Evolutionary conservation across 257 asterid genomes (phyloP).

Genomic region (Fraxinus excelsior): DNA sequence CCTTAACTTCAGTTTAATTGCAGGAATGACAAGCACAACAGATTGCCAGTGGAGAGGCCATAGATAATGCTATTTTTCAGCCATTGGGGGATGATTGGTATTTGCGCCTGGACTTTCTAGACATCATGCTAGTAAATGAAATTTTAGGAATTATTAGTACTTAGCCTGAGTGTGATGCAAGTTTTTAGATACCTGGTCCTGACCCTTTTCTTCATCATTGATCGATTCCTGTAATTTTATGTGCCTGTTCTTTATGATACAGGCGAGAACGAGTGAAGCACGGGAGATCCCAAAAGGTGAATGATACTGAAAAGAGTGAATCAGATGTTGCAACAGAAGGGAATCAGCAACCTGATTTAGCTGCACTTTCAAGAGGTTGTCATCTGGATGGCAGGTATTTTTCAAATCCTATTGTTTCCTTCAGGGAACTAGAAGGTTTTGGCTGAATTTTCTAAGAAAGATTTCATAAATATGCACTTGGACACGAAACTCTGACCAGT

Average conservation of each 20-base stretch:
- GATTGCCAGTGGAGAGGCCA: conserved; percentile 90
- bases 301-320: conserved; percentile 43
- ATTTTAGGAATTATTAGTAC: background rate
- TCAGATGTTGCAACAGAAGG: conserved; percentile 42
- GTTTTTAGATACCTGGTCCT: conserved; percentile 6
- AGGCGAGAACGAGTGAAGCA: conserved; percentile 98
- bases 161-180: conserved; percentile 1
- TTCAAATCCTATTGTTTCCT: conserved; percentile 7
- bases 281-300: conserved; percentile 60
- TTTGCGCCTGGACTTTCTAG: conserved; percentile 21
- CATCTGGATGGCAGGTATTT: conserved; percentile 89
- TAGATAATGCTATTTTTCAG: conserved; percentile 91
- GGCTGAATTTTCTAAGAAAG: background rate
- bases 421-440: conserved; percentile 2
- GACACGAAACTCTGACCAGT: background rate
- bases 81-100: conserved; percentile 99
- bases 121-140: conserved; percentile 12
- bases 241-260: conserved; percentile 32
- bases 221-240: conserved; percentile 1
- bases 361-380: conserved; percentile 65
- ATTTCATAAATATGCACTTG: background rate
- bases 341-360: conserved; percentile 54
- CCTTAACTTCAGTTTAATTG: conserved; percentile 21
- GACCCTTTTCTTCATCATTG: background rate
- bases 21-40: conserved; percentile 93